Base-by-base conservation (phyloP, 2,329 filamentous ascomycete species). In the Coniosporium tulheliwenetii region DNA sequence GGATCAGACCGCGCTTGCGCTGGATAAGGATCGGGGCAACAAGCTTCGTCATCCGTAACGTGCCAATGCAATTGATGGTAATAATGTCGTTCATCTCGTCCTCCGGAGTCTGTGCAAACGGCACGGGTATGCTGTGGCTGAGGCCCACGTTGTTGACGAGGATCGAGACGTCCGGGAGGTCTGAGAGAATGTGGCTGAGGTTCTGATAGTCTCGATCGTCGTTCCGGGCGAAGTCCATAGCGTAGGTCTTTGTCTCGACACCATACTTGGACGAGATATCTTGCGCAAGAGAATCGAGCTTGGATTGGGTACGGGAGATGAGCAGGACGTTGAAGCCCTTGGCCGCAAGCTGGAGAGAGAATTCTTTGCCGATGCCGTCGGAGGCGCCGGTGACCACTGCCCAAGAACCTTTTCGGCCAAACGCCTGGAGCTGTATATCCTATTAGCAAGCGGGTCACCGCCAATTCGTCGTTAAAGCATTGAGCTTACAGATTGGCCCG, bases 141-240 rank as follows among this genome's bases (percentile, higher is more conserved):
- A 86, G 80, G 48, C 91, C 91, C 41, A 98, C 91, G 54, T 98
- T 98, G 73, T 98, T 98, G 69, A 98, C 73, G 47, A 98, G 67
- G 45, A 98, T 81, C 36, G 80, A 79, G 19, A 98, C 67, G 49
- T 95, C 87, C 19, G 19, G 19, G 33, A 93, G 73, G 7, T 72
- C 80, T 14, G 75, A 62, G 39, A 94, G 65, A 16, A 85, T 61
- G 47, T 74, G 66, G 48, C 76, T 73, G 38, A 98, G 70, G 37
- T 73, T 71, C 42, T 76, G 73, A 66, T 91, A 96, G 63, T 96
- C 87, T 41, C 69, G 67, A 47, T 91, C 79, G 48, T 79, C 69
- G 60, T 94, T 81, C 55, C 76, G 67, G 7, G 85, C 70, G 60
- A 91, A 98, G 66, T 98, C 91, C 84, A 98, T 95, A 26, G 86